Conservation (phyloP, 176 grass and related monocot species). For the Saccharum officinarum region DNA sequence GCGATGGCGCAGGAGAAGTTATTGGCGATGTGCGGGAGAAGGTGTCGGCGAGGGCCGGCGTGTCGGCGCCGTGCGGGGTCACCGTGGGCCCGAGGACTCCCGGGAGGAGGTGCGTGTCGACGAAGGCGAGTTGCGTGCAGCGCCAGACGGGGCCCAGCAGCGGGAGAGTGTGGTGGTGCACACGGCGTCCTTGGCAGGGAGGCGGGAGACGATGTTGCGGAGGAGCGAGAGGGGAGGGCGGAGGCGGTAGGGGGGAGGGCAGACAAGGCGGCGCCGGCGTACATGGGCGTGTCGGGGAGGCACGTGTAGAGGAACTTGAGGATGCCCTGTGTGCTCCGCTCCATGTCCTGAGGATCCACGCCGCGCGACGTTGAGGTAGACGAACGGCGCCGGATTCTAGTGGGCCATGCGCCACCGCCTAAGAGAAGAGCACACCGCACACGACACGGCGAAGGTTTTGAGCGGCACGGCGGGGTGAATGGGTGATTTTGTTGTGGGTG, state of each 20-base stretch:
- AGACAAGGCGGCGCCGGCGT: neutral
- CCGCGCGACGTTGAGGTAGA: neutral
- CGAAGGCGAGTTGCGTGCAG: constrained; percentile 18
- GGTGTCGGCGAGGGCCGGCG: neutral
- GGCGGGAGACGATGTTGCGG: neutral
- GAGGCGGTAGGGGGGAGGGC: neutral
- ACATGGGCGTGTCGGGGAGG: neutral
- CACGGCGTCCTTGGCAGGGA: neutral
- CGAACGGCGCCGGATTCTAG: neutral
- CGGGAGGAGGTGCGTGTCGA: constrained; percentile 20
- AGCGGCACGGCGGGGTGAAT: too few species aligned
- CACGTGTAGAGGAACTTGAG: neutral
- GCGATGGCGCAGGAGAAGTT: too few species aligned
- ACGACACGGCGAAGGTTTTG: neutral
- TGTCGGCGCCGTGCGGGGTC: neutral
- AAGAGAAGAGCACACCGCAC: neutral
- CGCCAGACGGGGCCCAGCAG: constrained; percentile 32
- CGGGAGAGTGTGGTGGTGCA: constrained; percentile 4
- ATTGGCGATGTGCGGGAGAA: constrained; percentile 11
- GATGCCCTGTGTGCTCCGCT: rapidly evolving
- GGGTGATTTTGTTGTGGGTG: too few species aligned
- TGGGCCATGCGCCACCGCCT: too few species aligned
- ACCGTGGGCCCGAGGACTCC: neutral
- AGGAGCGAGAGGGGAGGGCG: neutral
- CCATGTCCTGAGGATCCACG: neutral